A percentile compares a stretch with the other conserved stretches of the same genome.
Conservation (phyloP, 1,284 basidiomycete species). For the Cutaneotrichosporon sp. region DNA sequence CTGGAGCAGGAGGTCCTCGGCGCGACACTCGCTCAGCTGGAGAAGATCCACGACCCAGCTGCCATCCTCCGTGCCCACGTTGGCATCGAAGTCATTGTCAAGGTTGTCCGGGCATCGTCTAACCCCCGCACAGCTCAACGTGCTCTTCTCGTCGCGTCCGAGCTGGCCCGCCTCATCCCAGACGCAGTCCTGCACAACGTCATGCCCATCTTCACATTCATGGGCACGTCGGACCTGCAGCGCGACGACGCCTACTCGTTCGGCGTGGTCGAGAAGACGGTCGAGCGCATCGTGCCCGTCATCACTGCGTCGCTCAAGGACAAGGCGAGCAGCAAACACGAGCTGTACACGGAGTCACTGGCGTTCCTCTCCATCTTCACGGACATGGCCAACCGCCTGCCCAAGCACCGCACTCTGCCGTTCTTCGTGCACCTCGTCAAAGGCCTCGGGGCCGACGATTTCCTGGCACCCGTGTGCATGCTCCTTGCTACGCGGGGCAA, state of each 20-base stretch:
- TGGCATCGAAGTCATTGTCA: conserved; percentile 72
- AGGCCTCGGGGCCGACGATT: conserved; percentile 73
- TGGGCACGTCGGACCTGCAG: conserved; percentile 94
- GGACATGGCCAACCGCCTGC: conserved; percentile 48
- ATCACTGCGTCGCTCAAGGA: conserved; percentile 70
- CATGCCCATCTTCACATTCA: conserved; percentile 99
- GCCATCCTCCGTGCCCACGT: conserved; percentile 45
- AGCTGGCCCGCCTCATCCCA: conserved; percentile 74
- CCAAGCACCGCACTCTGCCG: conserved; percentile 48
- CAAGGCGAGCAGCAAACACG: conserved; percentile 55
- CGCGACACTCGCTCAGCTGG: conserved; percentile 66
- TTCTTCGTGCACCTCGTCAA: conserved; percentile 91
- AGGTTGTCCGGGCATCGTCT: conserved; percentile 76
- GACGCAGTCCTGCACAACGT: conserved; percentile 89
- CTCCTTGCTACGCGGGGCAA: conserved; percentile 69
- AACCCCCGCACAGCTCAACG: conserved; percentile 95
- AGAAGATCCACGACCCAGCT: conserved; percentile 52
- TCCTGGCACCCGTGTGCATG: conserved; percentile 78
- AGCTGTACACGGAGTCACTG: conserved; percentile 56
- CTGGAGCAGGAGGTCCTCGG: conserved; percentile 82
- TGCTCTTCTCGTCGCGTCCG: conserved; percentile 83
- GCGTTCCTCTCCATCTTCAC: conserved; percentile 49
- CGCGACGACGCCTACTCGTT: conserved; percentile 94
- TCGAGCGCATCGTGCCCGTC: conserved; percentile 88
- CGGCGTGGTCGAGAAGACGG: conserved; percentile 89